Evolutionary conservation across 768 basidiomycete species (phyloP), one percentile per base, ranked within the genome.

Genomic region (Tylopilus vinaceipallidus): DNA sequence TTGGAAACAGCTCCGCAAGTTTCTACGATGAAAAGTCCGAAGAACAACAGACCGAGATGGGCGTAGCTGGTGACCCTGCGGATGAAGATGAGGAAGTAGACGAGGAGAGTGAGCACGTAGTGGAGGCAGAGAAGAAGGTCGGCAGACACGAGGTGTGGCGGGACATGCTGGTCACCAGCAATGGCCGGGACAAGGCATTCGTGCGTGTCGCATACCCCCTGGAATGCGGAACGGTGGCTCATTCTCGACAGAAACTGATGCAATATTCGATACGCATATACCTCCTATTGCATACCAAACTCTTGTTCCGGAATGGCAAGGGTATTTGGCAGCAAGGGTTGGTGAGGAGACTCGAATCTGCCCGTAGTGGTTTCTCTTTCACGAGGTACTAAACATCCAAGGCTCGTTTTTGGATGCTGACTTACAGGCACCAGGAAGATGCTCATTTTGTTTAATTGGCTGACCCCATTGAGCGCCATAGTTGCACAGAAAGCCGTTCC

Each of bases 391-490:
- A n/a, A 13, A 8, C 65, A 62, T 36, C 34, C 19, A 38, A 37
- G 17, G 33, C n/a, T 42, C 13, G 9, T 33, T 17, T 41, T 20
- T 32, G n/a, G 24, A 27, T 33, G 11, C 44, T 55, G 39, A 53
- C 41, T 27, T 42, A 14, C 43, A 45, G 14, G 9, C 35, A 5
- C 34, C 65, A 93, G 91, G 69, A 91, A 90, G 73, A 77, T 83
- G 49, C 75, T 93, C 32, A 72, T 93, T 45, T 71, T 93, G 37
- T 89, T 91, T 75, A 89, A 91, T 70, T 93, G 91, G 91, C 69
- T 93, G 47, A 72, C 78, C 2, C 91, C 91, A 9, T 68, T 92
- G 58, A 84, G 82, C 41, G 73, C 80, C 19, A 80, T 93, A 47
- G 77, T 80, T 64, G 80, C 83, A 4, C 86, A 89, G 60, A 86